Conservation (phyloP, 306 rosid genomes). For the Vigna nakashimae region DNA sequence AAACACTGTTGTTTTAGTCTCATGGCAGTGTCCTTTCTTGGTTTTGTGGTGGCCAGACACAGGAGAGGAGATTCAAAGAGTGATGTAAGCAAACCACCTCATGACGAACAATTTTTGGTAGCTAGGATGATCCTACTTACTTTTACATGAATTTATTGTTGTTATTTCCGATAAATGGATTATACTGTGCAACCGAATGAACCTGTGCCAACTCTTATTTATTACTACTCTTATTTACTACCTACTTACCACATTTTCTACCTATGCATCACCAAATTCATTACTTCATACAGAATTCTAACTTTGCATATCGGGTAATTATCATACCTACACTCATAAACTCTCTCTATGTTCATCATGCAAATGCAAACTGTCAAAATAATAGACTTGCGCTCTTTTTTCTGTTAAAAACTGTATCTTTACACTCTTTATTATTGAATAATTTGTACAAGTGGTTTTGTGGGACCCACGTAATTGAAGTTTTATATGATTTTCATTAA, state of each 20-base stretch:
- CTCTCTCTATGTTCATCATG: conserved; percentile 5
- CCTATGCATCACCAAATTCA: conserved; percentile 36
- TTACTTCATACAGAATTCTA: conserved; percentile 21
- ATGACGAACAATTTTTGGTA: conserved; percentile 47
- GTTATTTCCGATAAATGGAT: conserved; percentile 33
- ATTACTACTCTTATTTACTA: neutral
- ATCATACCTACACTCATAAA: neutral
- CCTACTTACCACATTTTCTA: neutral
- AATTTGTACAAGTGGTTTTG: too few species aligned
- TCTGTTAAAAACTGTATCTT: too few species aligned
- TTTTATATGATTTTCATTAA: neutral
- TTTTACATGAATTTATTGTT: conserved; percentile 41
- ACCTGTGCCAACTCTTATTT: conserved; percentile 15
- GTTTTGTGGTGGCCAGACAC: conserved; percentile 24
- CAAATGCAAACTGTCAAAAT: neutral
- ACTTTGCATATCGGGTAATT: conserved; percentile 33
- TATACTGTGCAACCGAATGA: neutral
- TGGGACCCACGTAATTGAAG: too few species aligned
- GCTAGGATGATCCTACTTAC: conserved; percentile 27
- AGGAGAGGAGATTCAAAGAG: conserved; percentile 8
- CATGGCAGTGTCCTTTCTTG: conserved; percentile 51
- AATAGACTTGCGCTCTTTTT: neutral
- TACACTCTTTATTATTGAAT: too few species aligned
- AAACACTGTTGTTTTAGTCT: conserved; percentile 52
- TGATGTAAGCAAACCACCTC: conserved; percentile 63